Base-by-base conservation (phyloP, 305 asterid genomes). In the Fraxinus nigra region DNA sequence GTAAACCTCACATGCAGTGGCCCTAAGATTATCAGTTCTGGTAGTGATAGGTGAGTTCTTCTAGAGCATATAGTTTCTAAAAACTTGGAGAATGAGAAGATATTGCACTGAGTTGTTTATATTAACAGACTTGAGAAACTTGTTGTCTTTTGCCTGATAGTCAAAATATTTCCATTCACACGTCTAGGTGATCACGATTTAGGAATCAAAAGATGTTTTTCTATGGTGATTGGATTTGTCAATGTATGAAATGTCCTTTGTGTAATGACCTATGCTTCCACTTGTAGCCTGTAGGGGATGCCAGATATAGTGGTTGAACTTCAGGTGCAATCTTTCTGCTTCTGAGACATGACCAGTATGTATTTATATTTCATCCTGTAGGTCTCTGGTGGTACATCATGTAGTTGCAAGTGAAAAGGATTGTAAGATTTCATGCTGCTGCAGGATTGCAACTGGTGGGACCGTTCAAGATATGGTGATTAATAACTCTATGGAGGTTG, bases 331-430 rank as follows among this genome's bases (percentile, higher is more conserved):
- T 78, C 78, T 69, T 54, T 77, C 79, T 78, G 79, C 56, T 48
- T 72, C 73, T 38, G 33, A 61, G 72, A 78, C 46, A 46, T 84
- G 48, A 38, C 40, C 30, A 32, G 20, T 82, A 59, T 75, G 76
- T 78, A 75, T 70, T 79, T 77, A 48, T 81, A 69, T 81, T 86
- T 89, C 77, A 73, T 77, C 77, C 51, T 79, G 79, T 80, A 92
- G 93, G 90, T 89, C 86, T 56, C 84, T 89, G 83, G 89, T 87
- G 81, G 86, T 92, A 67, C 91, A 89, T 82, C 84, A 88, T 85
- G 77, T 92, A 75, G 86, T 85, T 46, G 67, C 85, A 83, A 84
- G 88, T 30, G 85, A 84, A 76, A 85, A 67, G 78, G 89, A 85
- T 78, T 84, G 84, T 79, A 86, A 84, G 85, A 81, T 86, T 82